Evolutionary conservation across 495 filamentous ascomycete genomes (phyloP).

Genomic region (Neurospora sp.): DNA sequence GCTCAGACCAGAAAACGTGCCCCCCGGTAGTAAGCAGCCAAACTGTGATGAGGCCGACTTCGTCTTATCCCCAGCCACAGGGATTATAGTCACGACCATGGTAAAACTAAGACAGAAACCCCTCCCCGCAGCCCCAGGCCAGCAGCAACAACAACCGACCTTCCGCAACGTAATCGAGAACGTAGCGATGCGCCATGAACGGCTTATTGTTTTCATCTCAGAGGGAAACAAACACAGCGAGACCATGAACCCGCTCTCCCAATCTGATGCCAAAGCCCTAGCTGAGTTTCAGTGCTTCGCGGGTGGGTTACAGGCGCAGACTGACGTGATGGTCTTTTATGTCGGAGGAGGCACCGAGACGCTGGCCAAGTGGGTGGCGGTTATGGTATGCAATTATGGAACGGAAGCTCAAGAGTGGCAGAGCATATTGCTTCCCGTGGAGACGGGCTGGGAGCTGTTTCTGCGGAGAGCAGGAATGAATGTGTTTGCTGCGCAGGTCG

Average conservation of each 20-base stretch:
- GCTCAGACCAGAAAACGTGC: constrained; percentile 26
- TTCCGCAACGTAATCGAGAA: constrained; percentile 48
- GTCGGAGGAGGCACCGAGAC: constrained; percentile 48
- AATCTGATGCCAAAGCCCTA: constrained; percentile 43
- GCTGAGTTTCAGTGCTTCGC: constrained; percentile 46
- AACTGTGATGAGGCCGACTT: constrained; percentile 61
- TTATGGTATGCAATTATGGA: constrained; percentile 30
- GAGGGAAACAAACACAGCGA: constrained; percentile 35
- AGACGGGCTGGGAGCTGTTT: constrained; percentile 66
- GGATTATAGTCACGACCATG: constrained; percentile 60
- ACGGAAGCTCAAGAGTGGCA: constrained; percentile 18
- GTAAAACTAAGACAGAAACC: constrained; percentile 64
- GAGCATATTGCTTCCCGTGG: constrained; percentile 29
- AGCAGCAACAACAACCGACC: constrained; percentile 22
- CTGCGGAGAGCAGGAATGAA: constrained; percentile 67
- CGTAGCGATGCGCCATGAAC: constrained; percentile 54
- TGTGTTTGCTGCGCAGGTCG: constrained; percentile 65
- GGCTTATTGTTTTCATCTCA: constrained; percentile 59
- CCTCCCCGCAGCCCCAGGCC: constrained; percentile 48
- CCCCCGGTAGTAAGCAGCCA: constrained; percentile 21
- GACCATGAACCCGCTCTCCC: constrained; percentile 24
- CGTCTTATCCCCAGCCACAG: constrained; percentile 58
- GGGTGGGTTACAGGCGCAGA: constrained; percentile 21
- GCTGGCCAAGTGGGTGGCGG: constrained; percentile 48
- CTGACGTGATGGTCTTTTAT: constrained; percentile 38